A percentile compares a stretch with the other conserved stretches of the same genome.
Evolutionary conservation across 2,329 filamentous ascomycete genomes (phyloP).

Genomic region (Pyrenophora tritici-repentis): DNA sequence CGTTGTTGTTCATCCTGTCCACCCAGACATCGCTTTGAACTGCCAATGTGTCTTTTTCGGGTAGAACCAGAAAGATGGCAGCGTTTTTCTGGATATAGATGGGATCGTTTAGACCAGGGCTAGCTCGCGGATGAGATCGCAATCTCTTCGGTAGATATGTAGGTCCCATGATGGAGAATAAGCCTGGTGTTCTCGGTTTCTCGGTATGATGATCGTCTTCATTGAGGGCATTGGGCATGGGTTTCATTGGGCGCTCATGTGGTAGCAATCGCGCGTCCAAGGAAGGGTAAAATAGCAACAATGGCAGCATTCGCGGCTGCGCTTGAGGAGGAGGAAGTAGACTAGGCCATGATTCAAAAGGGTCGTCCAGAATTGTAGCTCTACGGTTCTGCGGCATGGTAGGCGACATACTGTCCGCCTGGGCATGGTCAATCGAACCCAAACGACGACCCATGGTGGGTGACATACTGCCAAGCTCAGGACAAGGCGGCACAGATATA

Average conservation of each 20-base stretch:
- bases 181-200: conserved; percentile 40
- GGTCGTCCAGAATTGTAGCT: conserved; percentile 40
- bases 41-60: conserved; percentile 49
- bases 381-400: conserved; percentile 35
- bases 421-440: conserved; percentile 13
- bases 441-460: conserved; percentile 11
- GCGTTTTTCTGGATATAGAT: conserved; percentile 45
- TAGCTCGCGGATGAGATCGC: conserved; percentile 47
- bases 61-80: conserved; percentile 49
- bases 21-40: conserved; percentile 52
- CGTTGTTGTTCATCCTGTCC: conserved; percentile 43
- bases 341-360: conserved; percentile 43
- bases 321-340: conserved; percentile 43
- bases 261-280: conserved; percentile 50
- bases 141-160: conserved; percentile 49
- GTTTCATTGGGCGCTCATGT: conserved; percentile 47
- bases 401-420: conserved; percentile 31
- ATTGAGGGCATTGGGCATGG: conserved; percentile 44
- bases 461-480: conserved; percentile 22
- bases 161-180: conserved; percentile 49
- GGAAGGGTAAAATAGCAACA: conserved; percentile 52
- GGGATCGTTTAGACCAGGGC: conserved; percentile 46
- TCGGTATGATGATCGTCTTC: conserved; percentile 35
- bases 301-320: conserved; percentile 44
- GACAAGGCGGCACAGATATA: conserved; percentile 42